These are phyloP conservation scores for Lasiosphaeriaceae sp. DNA, from an alignment of 495 filamentous ascomycete species.

Conservation along the genomic window DNA sequence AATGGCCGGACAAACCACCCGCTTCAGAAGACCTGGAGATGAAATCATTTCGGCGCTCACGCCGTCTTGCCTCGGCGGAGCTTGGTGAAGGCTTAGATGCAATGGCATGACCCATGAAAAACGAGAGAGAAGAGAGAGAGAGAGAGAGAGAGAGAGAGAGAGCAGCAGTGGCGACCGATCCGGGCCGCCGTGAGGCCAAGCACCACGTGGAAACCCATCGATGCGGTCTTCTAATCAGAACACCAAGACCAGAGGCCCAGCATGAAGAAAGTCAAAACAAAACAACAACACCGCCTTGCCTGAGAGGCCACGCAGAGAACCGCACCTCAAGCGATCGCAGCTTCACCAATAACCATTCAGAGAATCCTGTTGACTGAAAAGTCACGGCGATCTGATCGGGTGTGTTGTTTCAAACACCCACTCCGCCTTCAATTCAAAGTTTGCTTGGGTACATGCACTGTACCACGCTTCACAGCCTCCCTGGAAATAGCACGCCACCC, in stretches of 20 bases:
- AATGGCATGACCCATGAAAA: not conserved
- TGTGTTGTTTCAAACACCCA: constrained; percentile 5
- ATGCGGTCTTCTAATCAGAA: not conserved
- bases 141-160: not conserved
- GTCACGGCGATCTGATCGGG: constrained; percentile 4
- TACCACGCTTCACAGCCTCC: constrained; percentile 10
- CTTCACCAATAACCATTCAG: constrained; percentile 19
- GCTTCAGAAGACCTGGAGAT: not conserved
- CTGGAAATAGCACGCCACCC: constrained; percentile 12
- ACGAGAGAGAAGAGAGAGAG: not conserved
- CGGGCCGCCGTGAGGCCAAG: not conserved
- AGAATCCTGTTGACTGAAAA: constrained; percentile 30
- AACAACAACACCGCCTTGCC: constrained; percentile 6
- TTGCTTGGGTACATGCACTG: not conserved
- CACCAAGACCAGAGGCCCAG: not conserved
- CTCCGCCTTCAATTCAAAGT: not conserved
- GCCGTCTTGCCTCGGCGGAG: not conserved
- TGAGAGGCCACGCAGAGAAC: not conserved
- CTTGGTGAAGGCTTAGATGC: not conserved
- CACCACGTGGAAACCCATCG: not conserved
- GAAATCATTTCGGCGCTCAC: not conserved
- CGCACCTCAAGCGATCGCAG: constrained; percentile 3
- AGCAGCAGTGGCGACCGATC: not conserved
- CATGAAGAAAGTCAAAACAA: not conserved
- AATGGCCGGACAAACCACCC: no score